Percentiles rank a stretch among this genome's conserved stretches.
Conservation (phyloP, 371 early-diverging fungal species). For the Cladochytrium tenue region DNA sequence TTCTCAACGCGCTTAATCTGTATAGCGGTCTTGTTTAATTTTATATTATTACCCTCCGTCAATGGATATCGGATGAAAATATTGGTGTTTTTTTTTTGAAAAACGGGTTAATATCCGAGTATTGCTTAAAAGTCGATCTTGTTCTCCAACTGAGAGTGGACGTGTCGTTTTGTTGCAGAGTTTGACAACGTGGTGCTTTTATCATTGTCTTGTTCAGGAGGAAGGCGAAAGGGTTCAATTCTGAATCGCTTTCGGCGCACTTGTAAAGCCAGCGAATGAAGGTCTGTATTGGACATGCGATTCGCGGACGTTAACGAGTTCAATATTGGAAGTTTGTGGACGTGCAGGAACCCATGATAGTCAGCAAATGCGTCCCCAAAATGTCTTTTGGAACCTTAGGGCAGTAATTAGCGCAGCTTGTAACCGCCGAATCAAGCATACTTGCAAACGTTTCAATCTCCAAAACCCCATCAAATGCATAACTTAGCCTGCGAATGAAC, state of each 20-base stretch:
- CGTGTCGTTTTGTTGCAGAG: no score
- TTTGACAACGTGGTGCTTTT: no score
- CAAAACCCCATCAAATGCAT: conserved; percentile 81
- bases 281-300: conserved; percentile 70
- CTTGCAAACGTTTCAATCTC: conserved; percentile 93
- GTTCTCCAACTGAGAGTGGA: no score
- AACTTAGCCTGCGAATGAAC: conserved; percentile 73
- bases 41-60: no score
- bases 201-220: conserved; percentile 68
- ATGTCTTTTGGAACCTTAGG: conserved; percentile 28
- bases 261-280: conserved; percentile 66
- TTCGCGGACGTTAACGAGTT: conserved; percentile 78
- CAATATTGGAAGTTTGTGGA: conserved; percentile 76
- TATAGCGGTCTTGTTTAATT: conserved; percentile 69
- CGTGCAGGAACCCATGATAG: conserved; percentile 88
- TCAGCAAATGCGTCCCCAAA: conserved; percentile 48
- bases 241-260: conserved; percentile 84
- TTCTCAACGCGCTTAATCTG: conserved; percentile 83
- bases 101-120: no score
- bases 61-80: no score
- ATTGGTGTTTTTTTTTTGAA: no score
- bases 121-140: no score
- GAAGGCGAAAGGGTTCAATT: conserved; percentile 88
- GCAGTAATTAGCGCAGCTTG: not conserved
- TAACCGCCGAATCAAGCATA: conserved; percentile 16